Base-by-base conservation (phyloP, 805 yeast species). In the Candida morakotiae region DNA sequence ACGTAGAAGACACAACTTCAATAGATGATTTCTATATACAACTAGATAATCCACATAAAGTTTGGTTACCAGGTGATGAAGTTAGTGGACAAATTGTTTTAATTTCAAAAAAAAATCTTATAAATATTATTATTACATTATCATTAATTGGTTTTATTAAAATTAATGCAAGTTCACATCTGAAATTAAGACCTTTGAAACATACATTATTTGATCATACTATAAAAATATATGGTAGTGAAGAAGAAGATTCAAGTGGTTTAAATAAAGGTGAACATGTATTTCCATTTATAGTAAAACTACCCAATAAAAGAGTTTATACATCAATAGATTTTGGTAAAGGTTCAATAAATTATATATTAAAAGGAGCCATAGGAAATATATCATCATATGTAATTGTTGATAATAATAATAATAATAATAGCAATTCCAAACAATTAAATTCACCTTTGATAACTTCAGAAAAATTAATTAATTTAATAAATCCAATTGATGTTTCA, bases 191-290 rank as follows among this genome's bases (percentile, higher is more conserved):
- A 28, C 74, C 76, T 9, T 69, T 71, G 37, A 75, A 75, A 37
- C 69, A 71, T 32, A 55, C 58, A 17, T 53, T 82, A n/a, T 76
- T 81, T 56, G 71, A 77, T 35, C 83, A 78, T 52, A 71, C 78
- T 9, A 73, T 79, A 9, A 57, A 66, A 24, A 67, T 83, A 14
- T 82, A 79, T 49, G 88, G 88, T 1, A 23, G 11, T 17, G 39
- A 23, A 3, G 36, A 33, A 4, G 30, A n/a, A 10, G 35, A 38
- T 23, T 52, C 56, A 28, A 66, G 58, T 40, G 85, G 85, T 0
- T 55, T 84, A n/a, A 73, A 78, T 14, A 77, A 79, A 50, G 96
- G 96, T 28, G 91, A 85, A 52, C 96, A 88, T 58, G 63, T 86
- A 24, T 88, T 89, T 54, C 95, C 95, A 15, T 89, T 88, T 53